These are phyloP conservation scores for Hyphopichia pseudoburtonii DNA, from an alignment of 1,139 yeast species.

Conservation along the genomic window DNA sequence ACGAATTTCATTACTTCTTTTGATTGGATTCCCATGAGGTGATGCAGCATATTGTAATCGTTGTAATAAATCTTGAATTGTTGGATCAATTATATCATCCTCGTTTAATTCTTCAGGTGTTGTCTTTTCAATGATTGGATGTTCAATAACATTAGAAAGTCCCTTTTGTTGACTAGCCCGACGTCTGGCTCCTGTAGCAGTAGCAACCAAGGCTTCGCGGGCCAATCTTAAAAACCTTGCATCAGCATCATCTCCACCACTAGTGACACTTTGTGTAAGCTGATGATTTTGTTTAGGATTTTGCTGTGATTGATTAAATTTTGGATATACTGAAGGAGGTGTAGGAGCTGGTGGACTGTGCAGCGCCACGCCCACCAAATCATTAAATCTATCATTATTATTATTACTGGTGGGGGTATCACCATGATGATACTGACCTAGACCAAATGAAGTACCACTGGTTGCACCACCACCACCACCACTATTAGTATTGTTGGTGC, in stretches of 20 bases:
- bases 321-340: slow-evolving; percentile 1
- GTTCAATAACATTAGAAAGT: background rate
- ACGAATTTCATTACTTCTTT: slow-evolving; percentile 31
- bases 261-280: too few species aligned
- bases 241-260: slow-evolving; percentile 45
- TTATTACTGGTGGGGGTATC: too few species aligned
- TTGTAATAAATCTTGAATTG: slow-evolving; percentile 50
- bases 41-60: slow-evolving; percentile 54
- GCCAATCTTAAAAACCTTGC: slow-evolving; percentile 43
- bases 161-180: background rate
- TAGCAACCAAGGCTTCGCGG: slow-evolving; percentile 47
- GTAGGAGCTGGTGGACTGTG: background rate
- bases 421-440: too few species aligned
- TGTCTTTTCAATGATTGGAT: slow-evolving; percentile 12
- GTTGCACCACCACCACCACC: too few species aligned
- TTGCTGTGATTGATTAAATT: too few species aligned
- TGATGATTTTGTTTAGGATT: too few species aligned
- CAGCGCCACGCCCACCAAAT: background rate
- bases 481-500: slow-evolving; percentile 1
- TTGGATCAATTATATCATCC: slow-evolving; percentile 45
- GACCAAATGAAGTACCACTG: slow-evolving; percentile 4
- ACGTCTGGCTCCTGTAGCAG: slow-evolving; percentile 33
- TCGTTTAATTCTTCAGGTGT: slow-evolving; percentile 7
- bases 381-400: slow-evolving; percentile 5
- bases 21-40: slow-evolving; percentile 54